A percentile compares a stretch with the other conserved stretches of the same genome.
phyloP scores from a whole-genome alignment of 2,329 filamentous ascomycete species.

The Talaromyces sp. region DNA sequence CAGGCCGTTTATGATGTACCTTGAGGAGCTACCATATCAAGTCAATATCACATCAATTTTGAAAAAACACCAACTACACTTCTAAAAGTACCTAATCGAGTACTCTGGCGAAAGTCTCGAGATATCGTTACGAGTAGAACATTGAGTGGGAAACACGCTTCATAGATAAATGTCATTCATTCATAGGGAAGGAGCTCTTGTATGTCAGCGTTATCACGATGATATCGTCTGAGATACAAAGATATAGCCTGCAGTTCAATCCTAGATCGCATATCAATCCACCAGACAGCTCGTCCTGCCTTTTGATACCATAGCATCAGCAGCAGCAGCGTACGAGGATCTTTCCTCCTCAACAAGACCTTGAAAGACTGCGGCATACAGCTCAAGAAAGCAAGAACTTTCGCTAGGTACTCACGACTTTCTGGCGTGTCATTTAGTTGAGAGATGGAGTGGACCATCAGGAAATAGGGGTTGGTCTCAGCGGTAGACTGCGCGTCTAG shows the following conservation, averaged over 20 bases:
- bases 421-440: slow-evolving; percentile 31
- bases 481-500: slow-evolving; percentile 33
- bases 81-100: no score
- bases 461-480: slow-evolving; percentile 38
- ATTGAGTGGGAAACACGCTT: no score
- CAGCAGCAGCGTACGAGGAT: slow-evolving; percentile 41
- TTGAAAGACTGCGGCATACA: slow-evolving; percentile 36
- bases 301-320: slow-evolving; percentile 47
- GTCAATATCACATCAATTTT: no score
- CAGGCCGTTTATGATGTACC: no score
- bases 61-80: no score
- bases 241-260: slow-evolving; percentile 46
- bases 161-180: background rate
- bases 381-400: slow-evolving; percentile 34
- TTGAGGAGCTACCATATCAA: no score
- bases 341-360: slow-evolving; percentile 30
- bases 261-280: slow-evolving; percentile 42
- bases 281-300: slow-evolving; percentile 43
- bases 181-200: background rate
- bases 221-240: slow-evolving; percentile 35
- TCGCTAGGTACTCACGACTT: background rate
- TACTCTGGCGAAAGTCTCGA: no score
- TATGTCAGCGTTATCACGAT: slow-evolving; percentile 22
- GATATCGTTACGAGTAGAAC: no score
- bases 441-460: slow-evolving; percentile 38